Conservation (phyloP, 176 grass and related monocot genomes). For the Phragmites australis region DNA sequence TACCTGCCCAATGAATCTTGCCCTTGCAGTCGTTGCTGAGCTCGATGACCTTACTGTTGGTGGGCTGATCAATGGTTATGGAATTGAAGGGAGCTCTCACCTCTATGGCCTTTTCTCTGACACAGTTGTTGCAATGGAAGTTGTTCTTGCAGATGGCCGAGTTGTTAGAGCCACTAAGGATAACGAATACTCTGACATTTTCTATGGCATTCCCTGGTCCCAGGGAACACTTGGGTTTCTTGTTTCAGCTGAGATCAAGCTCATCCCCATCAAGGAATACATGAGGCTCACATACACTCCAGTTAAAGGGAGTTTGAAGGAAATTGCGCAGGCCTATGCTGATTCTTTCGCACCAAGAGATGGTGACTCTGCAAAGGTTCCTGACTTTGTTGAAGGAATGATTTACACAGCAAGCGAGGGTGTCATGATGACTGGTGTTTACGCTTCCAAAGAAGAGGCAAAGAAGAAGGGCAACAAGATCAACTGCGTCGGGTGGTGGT, state of each 20-base stretch:
- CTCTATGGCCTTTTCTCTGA: conserved; percentile 92
- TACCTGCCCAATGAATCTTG: conserved; percentile 85
- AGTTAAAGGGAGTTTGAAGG: conserved; percentile 54
- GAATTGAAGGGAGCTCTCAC: conserved; percentile 93
- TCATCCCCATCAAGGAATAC: conserved; percentile 91
- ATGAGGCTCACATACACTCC: conserved; percentile 82
- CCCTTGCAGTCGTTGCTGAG: conserved; percentile 76
- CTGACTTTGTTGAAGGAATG: conserved; percentile 95
- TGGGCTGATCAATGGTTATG: conserved; percentile 90
- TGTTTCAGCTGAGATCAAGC: conserved; percentile 86
- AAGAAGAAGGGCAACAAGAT: conserved; percentile 95
- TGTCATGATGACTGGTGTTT: conserved; percentile 89
- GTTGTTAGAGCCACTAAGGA: conserved; percentile 91
- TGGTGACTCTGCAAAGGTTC: conserved; percentile 76
- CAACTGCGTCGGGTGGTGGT: conserved; percentile 89
- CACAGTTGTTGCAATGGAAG: conserved; percentile 75
- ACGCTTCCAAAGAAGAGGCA: conserved; percentile 93
- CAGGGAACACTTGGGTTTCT: conserved; percentile 89
- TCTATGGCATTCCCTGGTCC: conserved; percentile 90
- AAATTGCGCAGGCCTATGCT: conserved; percentile 67
- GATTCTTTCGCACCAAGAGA: conserved; percentile 80
- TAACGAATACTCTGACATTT: conserved; percentile 89
- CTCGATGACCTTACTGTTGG: conserved; percentile 95
- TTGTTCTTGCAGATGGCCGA: conserved; percentile 77
- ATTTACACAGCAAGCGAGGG: conserved; percentile 67